Evolutionary conservation across 805 yeast genomes (phyloP), one percentile per base, ranked within the genome.

Genomic region (Ogataea minuta): DNA sequence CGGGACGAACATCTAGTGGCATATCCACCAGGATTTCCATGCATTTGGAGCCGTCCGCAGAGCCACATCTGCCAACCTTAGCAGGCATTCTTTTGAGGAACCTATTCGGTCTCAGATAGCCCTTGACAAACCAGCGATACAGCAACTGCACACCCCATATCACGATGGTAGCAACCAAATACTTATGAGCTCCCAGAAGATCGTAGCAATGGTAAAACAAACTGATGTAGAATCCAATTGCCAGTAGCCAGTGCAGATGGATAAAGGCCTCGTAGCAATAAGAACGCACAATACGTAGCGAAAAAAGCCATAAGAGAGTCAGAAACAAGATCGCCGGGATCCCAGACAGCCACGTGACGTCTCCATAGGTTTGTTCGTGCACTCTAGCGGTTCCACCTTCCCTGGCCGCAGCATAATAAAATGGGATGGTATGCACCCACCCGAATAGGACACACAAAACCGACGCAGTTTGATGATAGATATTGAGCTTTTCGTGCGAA

Each of bases 201-300:
- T 52, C 62, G 44, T 57, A 56, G 13, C 63, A 61, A 51, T 77
- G 83, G 64, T 67, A 67, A 28, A 66, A 64, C 44, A 77, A 56
- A 6, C 74, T 61, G 13, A 67, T 74, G 43, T 68, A 63, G 50
- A 68, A 75, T 0, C 70, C 79, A 27, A 72, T 48, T 0, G 76
- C 82, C 31, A 67, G 45, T 10, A 72, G 45, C 82, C 82, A 77
- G 54, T 77, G 83, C 7, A 66, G 35, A 44, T 74, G 77, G 42
- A 69, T 58, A 51, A 76, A 77, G 1, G 63, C 46, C 50, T 77
- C 82, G 48, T 77, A 76, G 31, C 57, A 50, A 12, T 43, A 33
- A 12, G 57, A 60, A 44, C 81, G 60, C 28, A 76, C 45, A 35
- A 56, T 47, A 3, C 70, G 59, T 23, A 71, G 66, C 6, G 76